Conservation (phyloP, 768 basidiomycete genomes). For the Lactarius deliciosus region DNA sequence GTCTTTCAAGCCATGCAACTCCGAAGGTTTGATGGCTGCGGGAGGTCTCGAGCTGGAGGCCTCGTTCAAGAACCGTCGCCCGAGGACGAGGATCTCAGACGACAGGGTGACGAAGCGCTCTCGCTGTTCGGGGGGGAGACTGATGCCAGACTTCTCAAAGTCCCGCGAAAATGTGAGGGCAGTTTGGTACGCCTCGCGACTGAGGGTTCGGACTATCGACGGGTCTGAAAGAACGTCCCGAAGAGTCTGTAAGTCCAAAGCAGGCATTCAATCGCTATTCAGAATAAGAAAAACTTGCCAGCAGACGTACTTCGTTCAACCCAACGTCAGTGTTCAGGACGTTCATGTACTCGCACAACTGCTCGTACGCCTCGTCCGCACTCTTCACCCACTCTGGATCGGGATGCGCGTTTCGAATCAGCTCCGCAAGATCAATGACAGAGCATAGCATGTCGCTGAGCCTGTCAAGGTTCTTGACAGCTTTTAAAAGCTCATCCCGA, state of each 20-base stretch:
- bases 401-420: constrained; percentile 91
- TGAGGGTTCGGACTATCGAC: constrained; percentile 61
- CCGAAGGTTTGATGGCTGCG: constrained; percentile 63
- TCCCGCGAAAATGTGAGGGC: constrained; percentile 94
- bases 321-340: constrained; percentile 91
- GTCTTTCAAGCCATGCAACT: constrained; percentile 72
- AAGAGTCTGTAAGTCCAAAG: constrained; percentile 52
- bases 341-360: constrained; percentile 96
- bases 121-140: constrained; percentile 76
- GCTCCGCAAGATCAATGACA: constrained; percentile 94
- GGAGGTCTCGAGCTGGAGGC: constrained; percentile 63
- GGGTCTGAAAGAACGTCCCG: constrained; percentile 68
- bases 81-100: constrained; percentile 84
- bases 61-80: constrained; percentile 80
- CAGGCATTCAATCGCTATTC: neutral
- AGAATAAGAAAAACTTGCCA: constrained; percentile 22
- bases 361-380: constrained; percentile 86
- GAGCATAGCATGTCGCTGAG: constrained; percentile 95
- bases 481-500: constrained; percentile 71
- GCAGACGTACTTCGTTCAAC: constrained; percentile 73
- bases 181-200: constrained; percentile 76
- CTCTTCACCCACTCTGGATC: constrained; percentile 79
- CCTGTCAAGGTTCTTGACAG: constrained; percentile 94
- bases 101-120: constrained; percentile 85
- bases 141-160: constrained; percentile 96